A percentile compares a stretch with the other conserved stretches of the same genome.
These are phyloP conservation scores for Escallonia rubra DNA, from an alignment of 129 eudicot genomes.

Conservation along the genomic window DNA sequence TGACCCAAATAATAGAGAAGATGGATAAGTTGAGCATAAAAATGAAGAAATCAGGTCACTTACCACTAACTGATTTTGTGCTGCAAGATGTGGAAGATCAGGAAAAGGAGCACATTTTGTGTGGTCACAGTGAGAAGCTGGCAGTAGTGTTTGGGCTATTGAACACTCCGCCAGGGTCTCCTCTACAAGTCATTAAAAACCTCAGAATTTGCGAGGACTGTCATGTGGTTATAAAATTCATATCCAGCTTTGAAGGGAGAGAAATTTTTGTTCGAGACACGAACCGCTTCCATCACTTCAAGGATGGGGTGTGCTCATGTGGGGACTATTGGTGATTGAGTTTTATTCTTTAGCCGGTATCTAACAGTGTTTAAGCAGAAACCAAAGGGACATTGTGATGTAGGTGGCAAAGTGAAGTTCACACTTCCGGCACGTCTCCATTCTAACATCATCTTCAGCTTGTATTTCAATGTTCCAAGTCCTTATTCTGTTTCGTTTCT, in stretches of 20 bases:
- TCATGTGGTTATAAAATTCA: slow-evolving; percentile 66
- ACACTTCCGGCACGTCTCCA: too few species aligned
- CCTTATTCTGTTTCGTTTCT: too few species aligned
- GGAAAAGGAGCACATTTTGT: slow-evolving; percentile 80
- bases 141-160: slow-evolving; percentile 80
- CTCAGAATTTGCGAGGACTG: slow-evolving; percentile 89
- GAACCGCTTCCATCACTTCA: slow-evolving; percentile 85
- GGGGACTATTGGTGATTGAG: slow-evolving; percentile 82
- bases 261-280: slow-evolving; percentile 85
- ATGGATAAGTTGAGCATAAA: slow-evolving; percentile 40
- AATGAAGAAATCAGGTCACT: slow-evolving; percentile 68
- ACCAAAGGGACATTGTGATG: too few species aligned
- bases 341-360: not conserved
- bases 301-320: slow-evolving; percentile 81
- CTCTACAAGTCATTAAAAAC: slow-evolving; percentile 77
- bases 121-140: slow-evolving; percentile 93
- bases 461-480: too few species aligned
- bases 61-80: slow-evolving; percentile 58
- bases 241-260: slow-evolving; percentile 60
- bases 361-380: too few species aligned
- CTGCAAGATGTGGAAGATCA: slow-evolving; percentile 98
- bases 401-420: too few species aligned
- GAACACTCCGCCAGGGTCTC: slow-evolving; percentile 62
- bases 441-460: too few species aligned
- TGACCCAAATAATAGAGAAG: slow-evolving; percentile 51